These are phyloP conservation scores for Rhododendron kiyosumense DNA, from an alignment of 148 eudicot species.

Conservation along the genomic window DNA sequence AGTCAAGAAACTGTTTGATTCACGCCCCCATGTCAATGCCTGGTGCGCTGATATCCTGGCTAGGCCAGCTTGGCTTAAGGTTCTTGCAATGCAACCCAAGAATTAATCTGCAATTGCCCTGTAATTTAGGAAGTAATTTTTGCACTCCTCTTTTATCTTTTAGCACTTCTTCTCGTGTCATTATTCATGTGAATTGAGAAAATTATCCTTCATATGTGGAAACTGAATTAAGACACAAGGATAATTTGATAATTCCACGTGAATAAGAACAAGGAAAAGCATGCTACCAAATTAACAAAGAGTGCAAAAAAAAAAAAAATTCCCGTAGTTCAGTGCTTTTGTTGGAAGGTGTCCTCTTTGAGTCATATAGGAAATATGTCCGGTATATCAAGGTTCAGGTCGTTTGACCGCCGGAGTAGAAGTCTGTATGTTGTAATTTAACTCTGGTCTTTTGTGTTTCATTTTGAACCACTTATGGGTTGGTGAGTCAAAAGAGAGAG, in stretches of 20 bases:
- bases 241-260: neutral
- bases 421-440: too few species aligned
- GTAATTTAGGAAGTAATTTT: too few species aligned
- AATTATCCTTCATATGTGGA: neutral
- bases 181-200: neutral
- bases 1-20: conserved; percentile 29
- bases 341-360: too few species aligned
- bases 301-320: neutral
- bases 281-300: neutral
- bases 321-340: too few species aligned
- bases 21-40: conserved; percentile 43
- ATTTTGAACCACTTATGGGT: neutral
- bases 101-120: neutral
- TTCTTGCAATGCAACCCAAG: conserved; percentile 19
- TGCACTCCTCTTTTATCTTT: neutral
- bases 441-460: neutral
- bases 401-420: too few species aligned
- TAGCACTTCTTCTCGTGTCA: neutral
- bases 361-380: too few species aligned
- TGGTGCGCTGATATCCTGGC: conserved; percentile 57
- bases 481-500: neutral
- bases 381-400: too few species aligned
- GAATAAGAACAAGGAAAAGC: neutral
- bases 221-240: neutral
- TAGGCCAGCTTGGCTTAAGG: conserved; percentile 68